Conservation (phyloP, 768 basidiomycete genomes). For the Rhizopogon salebrosus region DNA sequence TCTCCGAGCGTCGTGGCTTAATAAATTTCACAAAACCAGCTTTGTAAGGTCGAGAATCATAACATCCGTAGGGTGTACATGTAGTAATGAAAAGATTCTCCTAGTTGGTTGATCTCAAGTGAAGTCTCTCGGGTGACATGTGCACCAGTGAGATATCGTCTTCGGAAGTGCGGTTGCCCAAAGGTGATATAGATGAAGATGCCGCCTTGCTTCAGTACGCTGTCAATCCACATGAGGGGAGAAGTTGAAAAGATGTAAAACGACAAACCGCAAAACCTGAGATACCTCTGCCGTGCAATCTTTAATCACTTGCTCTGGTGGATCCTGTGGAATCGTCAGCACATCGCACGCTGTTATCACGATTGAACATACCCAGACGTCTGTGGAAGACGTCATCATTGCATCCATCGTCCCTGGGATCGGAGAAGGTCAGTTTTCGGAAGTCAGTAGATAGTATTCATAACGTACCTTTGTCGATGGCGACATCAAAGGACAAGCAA, state of each 20-base stretch:
- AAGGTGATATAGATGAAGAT: constrained; percentile 79
- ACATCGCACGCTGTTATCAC: not conserved
- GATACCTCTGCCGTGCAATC: constrained; percentile 75
- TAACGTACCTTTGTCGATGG: constrained; percentile 69
- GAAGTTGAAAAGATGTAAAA: not conserved
- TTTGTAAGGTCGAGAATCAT: not conserved
- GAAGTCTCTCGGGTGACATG: constrained; percentile 41
- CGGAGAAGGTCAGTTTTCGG: not conserved
- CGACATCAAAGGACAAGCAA: constrained; percentile 64
- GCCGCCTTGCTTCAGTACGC: constrained; percentile 59
- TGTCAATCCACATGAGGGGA: constrained; percentile 18
- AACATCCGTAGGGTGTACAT: constrained; percentile 56
- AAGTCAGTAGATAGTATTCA: not conserved
- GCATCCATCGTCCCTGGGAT: constrained; percentile 76
- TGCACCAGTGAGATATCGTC: constrained; percentile 49
- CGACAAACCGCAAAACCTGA: constrained; percentile 61
- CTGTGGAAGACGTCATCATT: constrained; percentile 79
- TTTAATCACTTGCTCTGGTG: constrained; percentile 61
- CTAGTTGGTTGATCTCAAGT: constrained; percentile 65
- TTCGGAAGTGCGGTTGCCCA: constrained; percentile 85
- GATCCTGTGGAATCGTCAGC: constrained; percentile 45
- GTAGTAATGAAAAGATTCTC: constrained; percentile 82
- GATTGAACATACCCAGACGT: constrained; percentile 62
- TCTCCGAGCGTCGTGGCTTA: too few relatives aligned
- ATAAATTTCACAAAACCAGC: too few relatives aligned